These are phyloP conservation scores for Polygonum maritimum DNA, from an alignment of 148 eudicot genomes.

Conservation along the genomic window DNA sequence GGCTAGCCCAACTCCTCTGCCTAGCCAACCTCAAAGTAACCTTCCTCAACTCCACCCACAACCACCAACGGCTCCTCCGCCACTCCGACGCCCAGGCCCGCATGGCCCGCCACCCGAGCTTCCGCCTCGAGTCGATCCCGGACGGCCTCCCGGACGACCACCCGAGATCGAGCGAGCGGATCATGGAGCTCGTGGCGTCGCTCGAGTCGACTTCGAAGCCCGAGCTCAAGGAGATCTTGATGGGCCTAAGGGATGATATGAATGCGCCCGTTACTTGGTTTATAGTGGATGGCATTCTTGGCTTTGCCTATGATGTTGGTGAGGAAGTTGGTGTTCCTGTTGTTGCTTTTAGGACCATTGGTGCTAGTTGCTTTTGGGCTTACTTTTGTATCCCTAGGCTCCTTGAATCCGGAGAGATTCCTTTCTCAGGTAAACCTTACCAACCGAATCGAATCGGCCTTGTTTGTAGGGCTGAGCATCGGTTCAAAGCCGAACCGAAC, in stretches of 20 bases:
- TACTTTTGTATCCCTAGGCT: conserved; percentile 17
- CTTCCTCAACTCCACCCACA: conserved; percentile 21
- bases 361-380: conserved; percentile 21
- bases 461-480: too few species aligned
- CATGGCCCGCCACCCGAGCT: conserved; percentile 13
- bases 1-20: conserved; percentile 29
- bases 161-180: conserved; percentile 10
- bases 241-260: background rate
- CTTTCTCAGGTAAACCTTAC: conserved; percentile 18
- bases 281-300: conserved; percentile 18
- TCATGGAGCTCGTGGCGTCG: conserved; percentile 8
- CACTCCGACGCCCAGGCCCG: conserved; percentile 15
- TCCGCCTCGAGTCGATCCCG: conserved; percentile 15
- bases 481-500: too few species aligned
- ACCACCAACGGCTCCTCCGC: conserved; percentile 15
- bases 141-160: conserved; percentile 22
- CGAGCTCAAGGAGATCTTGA: conserved; percentile 11
- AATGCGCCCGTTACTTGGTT: conserved; percentile 11
- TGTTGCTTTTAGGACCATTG: conserved; percentile 14
- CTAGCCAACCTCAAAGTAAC: conserved; percentile 20
- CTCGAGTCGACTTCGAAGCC: background rate
- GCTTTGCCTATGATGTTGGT: conserved; percentile 15
- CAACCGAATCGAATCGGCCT: too few species aligned
- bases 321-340: conserved; percentile 18
- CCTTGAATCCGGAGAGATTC: conserved; percentile 21